These are phyloP conservation scores for Rhodamnia rubescens DNA, from an alignment of 345 rosid genomes.

Conservation along the genomic window DNA sequence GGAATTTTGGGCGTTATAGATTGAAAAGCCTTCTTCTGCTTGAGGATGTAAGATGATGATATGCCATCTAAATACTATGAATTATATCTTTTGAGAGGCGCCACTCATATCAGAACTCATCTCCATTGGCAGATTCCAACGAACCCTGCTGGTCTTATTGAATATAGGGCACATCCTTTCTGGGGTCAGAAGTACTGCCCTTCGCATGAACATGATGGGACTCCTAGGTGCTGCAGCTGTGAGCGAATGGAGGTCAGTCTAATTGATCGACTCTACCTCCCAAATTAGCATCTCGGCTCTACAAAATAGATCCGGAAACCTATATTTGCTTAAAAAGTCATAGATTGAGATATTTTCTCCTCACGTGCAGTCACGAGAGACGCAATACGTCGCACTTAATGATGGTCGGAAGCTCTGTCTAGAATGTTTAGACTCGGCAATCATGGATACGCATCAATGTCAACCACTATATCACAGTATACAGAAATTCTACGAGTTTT, in stretches of 20 bases:
- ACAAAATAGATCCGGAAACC: not conserved
- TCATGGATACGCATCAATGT: constrained; percentile 84
- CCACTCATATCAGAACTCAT: not conserved
- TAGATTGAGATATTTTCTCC: not conserved
- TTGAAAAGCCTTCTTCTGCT: not conserved
- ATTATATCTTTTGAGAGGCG: not conserved
- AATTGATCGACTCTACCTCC: not conserved
- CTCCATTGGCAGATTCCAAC: constrained; percentile 74
- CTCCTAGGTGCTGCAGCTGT: constrained; percentile 97
- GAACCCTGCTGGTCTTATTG: constrained; percentile 84
- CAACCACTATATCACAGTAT: constrained; percentile 78
- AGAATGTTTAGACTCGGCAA: constrained; percentile 92
- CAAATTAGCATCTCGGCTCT: not conserved
- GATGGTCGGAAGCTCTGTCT: constrained; percentile 96
- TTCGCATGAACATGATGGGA: constrained; percentile 77
- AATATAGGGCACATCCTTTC: constrained; percentile 98
- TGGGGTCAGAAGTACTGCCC: constrained; percentile 98
- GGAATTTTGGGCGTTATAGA: not conserved
- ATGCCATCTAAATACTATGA: not conserved
- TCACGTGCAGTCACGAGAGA: constrained; percentile 54
- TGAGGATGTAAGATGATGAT: not conserved
- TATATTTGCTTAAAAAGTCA: not conserved
- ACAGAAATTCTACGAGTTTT: constrained; percentile 68
- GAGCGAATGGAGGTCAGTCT: constrained; percentile 97
- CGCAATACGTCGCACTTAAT: constrained; percentile 51